phyloP scores from a whole-genome alignment of 208 protist species.

The Acanthamoeba lugdunensis region DNA sequence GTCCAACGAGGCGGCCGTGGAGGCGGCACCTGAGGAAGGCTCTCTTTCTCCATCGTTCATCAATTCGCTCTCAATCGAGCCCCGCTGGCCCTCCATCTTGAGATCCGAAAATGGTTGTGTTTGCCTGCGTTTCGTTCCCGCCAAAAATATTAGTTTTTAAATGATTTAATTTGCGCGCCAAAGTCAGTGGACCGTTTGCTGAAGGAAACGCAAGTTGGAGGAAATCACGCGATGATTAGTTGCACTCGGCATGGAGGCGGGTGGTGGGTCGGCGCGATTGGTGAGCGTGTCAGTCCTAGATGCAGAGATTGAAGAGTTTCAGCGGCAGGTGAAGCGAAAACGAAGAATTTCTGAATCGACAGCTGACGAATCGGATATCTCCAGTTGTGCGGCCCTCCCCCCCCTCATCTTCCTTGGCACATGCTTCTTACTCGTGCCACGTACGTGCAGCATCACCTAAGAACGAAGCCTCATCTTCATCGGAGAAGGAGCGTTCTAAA shows the following conservation, averaged over 20 bases:
- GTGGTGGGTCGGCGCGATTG: background rate
- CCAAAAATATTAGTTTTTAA: no score
- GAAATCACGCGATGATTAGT: background rate
- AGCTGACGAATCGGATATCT: background rate
- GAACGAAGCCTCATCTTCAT: no score
- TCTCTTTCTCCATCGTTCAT: background rate
- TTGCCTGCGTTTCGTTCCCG: background rate
- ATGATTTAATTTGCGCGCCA: no score
- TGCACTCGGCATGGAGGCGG: no score
- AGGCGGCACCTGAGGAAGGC: background rate
- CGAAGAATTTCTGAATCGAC: background rate
- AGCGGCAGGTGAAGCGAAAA: background rate
- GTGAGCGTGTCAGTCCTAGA: background rate
- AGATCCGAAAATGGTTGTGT: background rate
- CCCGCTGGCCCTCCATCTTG: background rate
- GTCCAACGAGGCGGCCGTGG: background rate
- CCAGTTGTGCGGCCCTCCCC: no score
- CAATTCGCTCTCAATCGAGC: no score
- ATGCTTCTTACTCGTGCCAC: background rate
- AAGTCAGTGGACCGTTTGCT: no score
- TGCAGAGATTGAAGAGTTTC: slow-evolving; percentile 12
- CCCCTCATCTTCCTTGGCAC: background rate
- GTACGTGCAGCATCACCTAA: background rate
- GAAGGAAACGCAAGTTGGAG: background rate
- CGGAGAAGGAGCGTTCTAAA: background rate